A percentile compares a stretch with the other conserved stretches of the same genome.
Conservation (phyloP, 768 basidiomycete species). For the Calocybe indica region DNA sequence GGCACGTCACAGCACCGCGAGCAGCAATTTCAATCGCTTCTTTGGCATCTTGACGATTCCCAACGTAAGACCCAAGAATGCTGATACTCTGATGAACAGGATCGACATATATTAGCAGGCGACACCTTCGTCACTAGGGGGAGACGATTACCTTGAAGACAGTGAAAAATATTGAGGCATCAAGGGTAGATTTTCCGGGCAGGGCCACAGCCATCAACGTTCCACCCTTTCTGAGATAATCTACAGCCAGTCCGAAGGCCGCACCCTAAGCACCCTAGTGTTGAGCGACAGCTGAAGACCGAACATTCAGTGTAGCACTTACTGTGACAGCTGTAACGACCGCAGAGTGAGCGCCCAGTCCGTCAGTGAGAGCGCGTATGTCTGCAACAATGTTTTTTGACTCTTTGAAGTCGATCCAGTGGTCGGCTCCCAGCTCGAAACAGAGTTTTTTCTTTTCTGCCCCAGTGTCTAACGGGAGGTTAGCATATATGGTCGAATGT, state of each 20-base stretch:
- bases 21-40: constrained; percentile 80
- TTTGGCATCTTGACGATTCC: constrained; percentile 78
- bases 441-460: constrained; percentile 59
- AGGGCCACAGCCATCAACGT: constrained; percentile 77
- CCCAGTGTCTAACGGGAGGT: constrained; percentile 52
- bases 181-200: constrained; percentile 54
- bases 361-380: constrained; percentile 57
- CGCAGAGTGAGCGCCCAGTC: constrained; percentile 67
- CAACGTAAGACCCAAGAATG: constrained; percentile 50
- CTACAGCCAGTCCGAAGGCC: constrained; percentile 51
- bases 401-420: constrained; percentile 74
- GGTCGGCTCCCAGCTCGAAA: constrained; percentile 39
- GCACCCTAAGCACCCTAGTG: constrained; percentile 16
- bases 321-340: constrained; percentile 55
- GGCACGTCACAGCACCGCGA: constrained; percentile 61
- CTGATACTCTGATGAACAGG: constrained; percentile 37
- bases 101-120: constrained; percentile 7
- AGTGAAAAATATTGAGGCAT: constrained; percentile 66
- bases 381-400: constrained; percentile 60
- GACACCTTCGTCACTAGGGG: constrained; percentile 1
- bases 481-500: not conserved
- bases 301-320: constrained; percentile 4
- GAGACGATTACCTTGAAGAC: constrained; percentile 43
- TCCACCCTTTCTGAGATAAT: constrained; percentile 71
- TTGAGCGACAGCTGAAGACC: not conserved